Conservation (phyloP, 495 filamentous ascomycete species). For the Glonium stellatum region DNA sequence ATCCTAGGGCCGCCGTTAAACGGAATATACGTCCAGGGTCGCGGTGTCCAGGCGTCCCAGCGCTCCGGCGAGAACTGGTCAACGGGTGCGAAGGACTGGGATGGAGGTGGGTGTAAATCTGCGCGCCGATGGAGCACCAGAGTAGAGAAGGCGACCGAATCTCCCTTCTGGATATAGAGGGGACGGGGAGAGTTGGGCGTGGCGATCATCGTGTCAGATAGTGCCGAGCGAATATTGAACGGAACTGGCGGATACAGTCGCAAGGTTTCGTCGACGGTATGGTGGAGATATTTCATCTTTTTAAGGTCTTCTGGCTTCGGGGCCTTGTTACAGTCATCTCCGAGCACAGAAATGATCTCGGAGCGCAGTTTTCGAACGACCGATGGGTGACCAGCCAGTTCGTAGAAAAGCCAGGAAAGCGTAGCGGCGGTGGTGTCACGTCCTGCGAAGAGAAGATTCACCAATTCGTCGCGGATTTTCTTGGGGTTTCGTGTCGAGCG, state of each 20-base stretch:
- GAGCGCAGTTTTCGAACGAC: background rate
- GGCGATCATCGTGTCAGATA: background rate
- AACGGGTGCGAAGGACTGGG: too few relatives aligned
- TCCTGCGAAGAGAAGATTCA: background rate
- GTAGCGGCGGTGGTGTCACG: background rate
- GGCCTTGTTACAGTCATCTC: background rate
- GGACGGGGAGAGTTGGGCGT: background rate
- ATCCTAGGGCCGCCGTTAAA: constrained; percentile 5
- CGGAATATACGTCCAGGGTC: background rate
- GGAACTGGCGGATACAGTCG: background rate
- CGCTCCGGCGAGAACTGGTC: too few relatives aligned
- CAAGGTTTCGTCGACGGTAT: background rate
- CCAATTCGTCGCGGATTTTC: background rate
- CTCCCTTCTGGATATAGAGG: too few relatives aligned
- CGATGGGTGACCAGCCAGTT: background rate
- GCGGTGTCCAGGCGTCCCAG: too few relatives aligned
- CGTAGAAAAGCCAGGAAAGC: constrained; percentile 5
- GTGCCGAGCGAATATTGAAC: background rate
- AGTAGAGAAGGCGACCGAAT: too few relatives aligned
- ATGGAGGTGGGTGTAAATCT: too few relatives aligned
- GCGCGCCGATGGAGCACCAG: too few relatives aligned
- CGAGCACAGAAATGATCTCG: background rate
- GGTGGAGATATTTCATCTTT: constrained; percentile 1
- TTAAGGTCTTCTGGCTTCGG: background rate
- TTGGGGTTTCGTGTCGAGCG: background rate